Percentiles rank a stretch among this genome's conserved stretches.
phyloP scores from a whole-genome alignment of 176 grass and related monocot species.

The Zoysia pacifica region DNA sequence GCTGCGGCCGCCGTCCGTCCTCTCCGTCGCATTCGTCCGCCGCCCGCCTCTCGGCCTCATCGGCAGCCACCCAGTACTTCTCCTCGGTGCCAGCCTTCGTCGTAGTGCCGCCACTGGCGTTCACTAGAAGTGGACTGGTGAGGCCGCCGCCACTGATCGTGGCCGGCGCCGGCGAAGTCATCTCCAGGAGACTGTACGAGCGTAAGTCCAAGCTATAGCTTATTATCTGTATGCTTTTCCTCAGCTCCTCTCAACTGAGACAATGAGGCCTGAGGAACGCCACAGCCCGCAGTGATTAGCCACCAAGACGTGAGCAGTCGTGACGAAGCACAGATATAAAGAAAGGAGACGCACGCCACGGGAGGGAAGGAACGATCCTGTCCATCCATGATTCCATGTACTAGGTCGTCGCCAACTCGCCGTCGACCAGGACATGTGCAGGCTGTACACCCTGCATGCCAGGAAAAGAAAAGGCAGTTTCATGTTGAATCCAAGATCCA shows the following conservation, averaged over 20 bases:
- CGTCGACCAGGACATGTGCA: not conserved
- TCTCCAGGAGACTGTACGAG: not conserved
- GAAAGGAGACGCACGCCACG: not conserved
- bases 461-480: not conserved
- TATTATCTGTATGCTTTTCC: not conserved
- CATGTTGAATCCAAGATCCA: not conserved
- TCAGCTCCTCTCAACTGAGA: no score
- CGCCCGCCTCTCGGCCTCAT: constrained; percentile 10
- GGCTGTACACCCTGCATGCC: not conserved
- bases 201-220: not conserved
- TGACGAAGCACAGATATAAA: not conserved
- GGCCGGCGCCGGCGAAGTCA: constrained; percentile 23
- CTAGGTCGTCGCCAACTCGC: not conserved
- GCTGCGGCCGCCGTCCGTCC: constrained; percentile 40
- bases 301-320: not conserved
- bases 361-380: not conserved
- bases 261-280: not conserved
- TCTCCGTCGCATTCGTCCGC: constrained; percentile 30
- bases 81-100: constrained; percentile 2
- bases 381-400: not conserved
- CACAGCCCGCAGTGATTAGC: not conserved
- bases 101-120: not conserved
- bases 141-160: not conserved
- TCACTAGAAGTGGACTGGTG: constrained; percentile 26
- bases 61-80: constrained; percentile 42